Base-by-base conservation (phyloP, 2,329 filamentous ascomycete genomes). In the Biscogniauxia mediterranea region DNA sequence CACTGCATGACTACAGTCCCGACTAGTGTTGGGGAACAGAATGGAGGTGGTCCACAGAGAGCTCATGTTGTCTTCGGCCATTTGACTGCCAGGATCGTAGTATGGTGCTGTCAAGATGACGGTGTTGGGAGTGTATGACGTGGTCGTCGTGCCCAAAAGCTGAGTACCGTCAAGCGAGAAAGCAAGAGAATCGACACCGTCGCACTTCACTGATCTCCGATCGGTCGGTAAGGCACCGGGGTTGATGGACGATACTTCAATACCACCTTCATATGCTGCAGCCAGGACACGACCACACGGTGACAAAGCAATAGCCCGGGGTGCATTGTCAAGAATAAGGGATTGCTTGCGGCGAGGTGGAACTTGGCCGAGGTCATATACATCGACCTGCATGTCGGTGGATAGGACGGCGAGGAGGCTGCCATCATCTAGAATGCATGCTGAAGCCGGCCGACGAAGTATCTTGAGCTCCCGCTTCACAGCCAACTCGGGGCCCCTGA, bases 11-110 rank as follows among this genome's bases (percentile, higher is more conserved):
- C 89, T 92, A 71, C 90, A 93, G 66, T 91, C 89, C 55, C 87
- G 85, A 66, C 88, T 92, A n/a, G 87, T 89, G 67, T 93, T 91
- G 3, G 91, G 91, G 60, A 94, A 94, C 2, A 95, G 78, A 53
- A 95, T 93, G 38, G 92, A 93, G 0, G 90, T 92, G 6, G 91
- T 94, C 91, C 91, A 95, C 70, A 94, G 83, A 23, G 88, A 85
- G 71, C 88, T 90, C 63, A 92, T 83, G 64, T 87, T 84, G 61
- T 91, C 86, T 61, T 89, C 87, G 13, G 80, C 83, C 64, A 89
- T 80, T 55, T 86, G 82, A 66, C 85, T 85, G 42, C 88, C 88
- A 0, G 87, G 90, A 51, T 91, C 88, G 73, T 91, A 92, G 70
- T 93, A 93, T 1, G 91, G 91, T 0, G 90, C 90, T 0, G 90